phyloP scores from a whole-genome alignment of 345 rosid species.

The Syzygium oleosum region DNA sequence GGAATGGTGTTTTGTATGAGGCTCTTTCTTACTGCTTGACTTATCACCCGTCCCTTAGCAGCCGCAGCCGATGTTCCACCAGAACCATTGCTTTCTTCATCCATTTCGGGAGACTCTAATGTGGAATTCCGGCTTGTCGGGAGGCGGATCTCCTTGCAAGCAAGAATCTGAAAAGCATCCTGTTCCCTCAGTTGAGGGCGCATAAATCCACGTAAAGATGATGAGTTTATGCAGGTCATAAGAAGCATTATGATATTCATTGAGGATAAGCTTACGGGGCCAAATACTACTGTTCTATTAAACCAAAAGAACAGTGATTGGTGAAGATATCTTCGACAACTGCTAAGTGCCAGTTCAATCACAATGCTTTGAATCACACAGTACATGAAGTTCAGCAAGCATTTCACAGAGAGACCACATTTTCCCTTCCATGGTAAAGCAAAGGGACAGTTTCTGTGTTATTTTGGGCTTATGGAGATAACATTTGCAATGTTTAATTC shows the following conservation, averaged over 20 bases:
- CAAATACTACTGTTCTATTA: background rate
- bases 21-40: conserved; percentile 82
- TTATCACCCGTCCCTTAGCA: conserved; percentile 78
- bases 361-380: background rate
- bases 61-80: conserved; percentile 38
- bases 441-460: background rate
- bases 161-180: conserved; percentile 85
- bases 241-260: background rate
- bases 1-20: conserved; percentile 93
- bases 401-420: background rate
- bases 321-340: background rate
- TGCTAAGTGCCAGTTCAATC: background rate
- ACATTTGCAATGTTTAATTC: background rate
- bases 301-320: background rate
- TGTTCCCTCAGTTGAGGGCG: conserved; percentile 13
- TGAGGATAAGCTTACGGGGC: background rate
- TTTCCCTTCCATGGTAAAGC: background rate
- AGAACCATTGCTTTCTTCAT: conserved; percentile 37
- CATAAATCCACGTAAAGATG: background rate
- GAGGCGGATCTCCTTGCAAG: conserved; percentile 82
- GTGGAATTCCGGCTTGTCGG: conserved; percentile 46
- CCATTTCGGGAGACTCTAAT: conserved; percentile 47
- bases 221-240: background rate
- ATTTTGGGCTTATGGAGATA: background rate
- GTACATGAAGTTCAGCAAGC: background rate